Evolutionary conservation across 2,329 filamentous ascomycete genomes (phyloP), one percentile per base, ranked within the genome.

Genomic region (Aspergillus tamarii): DNA sequence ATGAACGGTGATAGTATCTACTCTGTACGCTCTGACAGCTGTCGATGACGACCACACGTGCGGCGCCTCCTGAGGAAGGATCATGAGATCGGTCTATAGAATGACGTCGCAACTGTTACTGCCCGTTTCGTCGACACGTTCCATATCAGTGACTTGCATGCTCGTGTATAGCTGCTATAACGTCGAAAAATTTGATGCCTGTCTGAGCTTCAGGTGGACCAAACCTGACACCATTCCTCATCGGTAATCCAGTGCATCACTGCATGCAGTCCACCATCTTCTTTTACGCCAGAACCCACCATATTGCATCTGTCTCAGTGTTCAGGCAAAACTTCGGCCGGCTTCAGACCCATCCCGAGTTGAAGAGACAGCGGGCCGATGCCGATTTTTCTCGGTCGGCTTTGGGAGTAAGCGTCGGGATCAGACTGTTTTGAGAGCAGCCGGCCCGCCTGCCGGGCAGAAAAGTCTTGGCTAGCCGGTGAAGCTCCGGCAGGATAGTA

Each of bases 311-410:
- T 23, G 57, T 48, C 36, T 52, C 39, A 19, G 39, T n/a, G 16
- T 41, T 8, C 39, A 43, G 48, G 58, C 16, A 53, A 55, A 60
- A 53, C 48, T 43, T 60, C 48, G 58, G 58, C 36, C 52, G 36
- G 21, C 32, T 39, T 21, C 32, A 39, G 23, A 23, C 30, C 23
- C 43, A 11, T 60, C 12, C 48, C 16, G 58, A 53, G 32, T 23
- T 34, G 10, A 45, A 41, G 7, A 39, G 12, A 16, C n/a, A 32
- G 8, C 58, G 58, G 58, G 46, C 48, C 58, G 58, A 45, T 60
- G 39, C 58, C 58, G 58, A 52, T 23, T 39, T 46, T 60, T 41
- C 36, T 23, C 34, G 32, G 57, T 59, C 58, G 34, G 58, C 21
- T 43, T 36, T 58, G 32, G 56, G 30, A 14, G 21, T 21, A 28